A percentile compares a stretch with the other conserved stretches of the same genome.
Evolutionary conservation across 1,139 yeast genomes (phyloP).

Genomic region (Chernovozyma aurita): DNA sequence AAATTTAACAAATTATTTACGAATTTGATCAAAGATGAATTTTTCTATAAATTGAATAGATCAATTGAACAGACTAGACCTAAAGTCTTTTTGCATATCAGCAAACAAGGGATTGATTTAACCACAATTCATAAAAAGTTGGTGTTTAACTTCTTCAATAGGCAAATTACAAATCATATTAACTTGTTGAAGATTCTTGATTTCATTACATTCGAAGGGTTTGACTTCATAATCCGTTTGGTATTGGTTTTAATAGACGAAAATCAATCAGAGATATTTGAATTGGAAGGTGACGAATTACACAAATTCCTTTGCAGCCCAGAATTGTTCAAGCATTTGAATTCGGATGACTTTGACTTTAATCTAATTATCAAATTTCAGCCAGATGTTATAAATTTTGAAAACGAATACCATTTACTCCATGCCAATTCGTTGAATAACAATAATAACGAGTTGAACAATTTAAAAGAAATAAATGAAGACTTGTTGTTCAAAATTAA

Average conservation of each 20-base stretch:
- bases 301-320: slow-evolving; percentile 19
- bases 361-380: slow-evolving; percentile 16
- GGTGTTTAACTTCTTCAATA: slow-evolving; percentile 20
- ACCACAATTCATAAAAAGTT: slow-evolving; percentile 20
- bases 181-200: slow-evolving; percentile 24
- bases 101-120: slow-evolving; percentile 35
- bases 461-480: slow-evolving; percentile 28
- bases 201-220: slow-evolving; percentile 39
- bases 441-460: slow-evolving; percentile 36
- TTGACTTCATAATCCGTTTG: slow-evolving; percentile 30
- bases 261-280: slow-evolving; percentile 16
- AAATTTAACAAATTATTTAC: slow-evolving; percentile 29
- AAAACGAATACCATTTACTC: slow-evolving; percentile 41
- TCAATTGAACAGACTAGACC: slow-evolving; percentile 25
- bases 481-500: slow-evolving; percentile 27
- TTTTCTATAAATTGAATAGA: slow-evolving; percentile 33
- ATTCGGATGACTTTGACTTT: slow-evolving; percentile 7
- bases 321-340: slow-evolving; percentile 16
- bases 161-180: slow-evolving; percentile 11
- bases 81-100: slow-evolving; percentile 29
- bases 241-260: slow-evolving; percentile 21
- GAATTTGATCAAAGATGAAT: slow-evolving; percentile 30
- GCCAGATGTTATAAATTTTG: slow-evolving; percentile 36
- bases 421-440: slow-evolving; percentile 38
- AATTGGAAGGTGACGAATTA: slow-evolving; percentile 28